Evolutionary conservation across 2,329 filamentous ascomycete genomes (phyloP), one percentile per base, ranked within the genome.

Genomic region (Falciphora oryzae): DNA sequence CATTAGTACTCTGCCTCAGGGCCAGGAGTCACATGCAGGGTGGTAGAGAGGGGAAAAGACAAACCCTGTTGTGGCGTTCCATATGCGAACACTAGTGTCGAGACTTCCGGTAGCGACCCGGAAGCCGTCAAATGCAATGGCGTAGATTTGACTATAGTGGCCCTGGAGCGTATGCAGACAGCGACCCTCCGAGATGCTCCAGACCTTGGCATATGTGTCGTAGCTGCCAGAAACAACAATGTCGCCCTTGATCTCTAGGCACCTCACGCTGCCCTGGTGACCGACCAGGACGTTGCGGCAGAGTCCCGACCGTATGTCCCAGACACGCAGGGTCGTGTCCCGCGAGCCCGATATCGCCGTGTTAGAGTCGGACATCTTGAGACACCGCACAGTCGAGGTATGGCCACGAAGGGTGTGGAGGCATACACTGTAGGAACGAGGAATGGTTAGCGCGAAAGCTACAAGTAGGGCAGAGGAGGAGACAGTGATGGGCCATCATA

Each of bases 61-160:
- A 78, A 81, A 91, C 89, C 93, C 93, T 71, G 92, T 92, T 62
- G 84, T 86, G 31, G 92, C 92, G 80, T 99, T 93, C 95, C 95
- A 99, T 67, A 99, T 96, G 68, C 95, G 85, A 31, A 99, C 94
- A 71, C 94, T 97, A 4, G 95, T 99, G 77, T 99, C 95, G 67
- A 99, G 80, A 75, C 93, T 97, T 63, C 95, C 95, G 13, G 95
- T 99, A 50, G 96, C 94, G 65, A 99, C 93, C 68, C 93, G 86
- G 70, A 89, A 89, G 56, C 95, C 95, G 74, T 99, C 95, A 76
- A 98, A 99, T 1, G 95, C 95, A 74, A 99, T 96, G 27, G 95
- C 95, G 75, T 99, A 99, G 65, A 99, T 99, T 74, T 99, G 95
- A 74, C 94, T 98, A 78, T 97, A 99, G 77, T 99, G 95, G 0